phyloP scores from a whole-genome alignment of 192 early-diverging fungal genomes.

The Phlyctochytrium arcticum region DNA sequence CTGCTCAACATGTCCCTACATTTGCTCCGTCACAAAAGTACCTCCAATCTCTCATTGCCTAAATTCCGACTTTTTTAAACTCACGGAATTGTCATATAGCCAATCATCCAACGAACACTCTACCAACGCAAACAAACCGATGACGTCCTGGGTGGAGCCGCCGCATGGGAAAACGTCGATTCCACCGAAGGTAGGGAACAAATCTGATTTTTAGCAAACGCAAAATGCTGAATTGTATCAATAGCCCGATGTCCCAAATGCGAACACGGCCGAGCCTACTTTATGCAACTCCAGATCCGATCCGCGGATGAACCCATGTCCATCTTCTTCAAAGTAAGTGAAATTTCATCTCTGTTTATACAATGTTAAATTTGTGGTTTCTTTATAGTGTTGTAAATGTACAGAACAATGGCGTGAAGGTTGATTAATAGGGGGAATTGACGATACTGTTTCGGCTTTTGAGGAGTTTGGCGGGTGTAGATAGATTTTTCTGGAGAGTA shows the following conservation, averaged over 20 bases:
- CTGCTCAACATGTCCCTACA: slow-evolving; percentile 88
- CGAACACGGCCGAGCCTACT: slow-evolving; percentile 47
- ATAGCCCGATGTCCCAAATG: slow-evolving; percentile 41
- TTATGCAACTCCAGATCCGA: slow-evolving; percentile 87
- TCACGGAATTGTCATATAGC: slow-evolving; percentile 2
- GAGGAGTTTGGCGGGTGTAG: slow-evolving; percentile 55
- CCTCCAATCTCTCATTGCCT: not conserved
- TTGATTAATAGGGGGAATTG: slow-evolving; percentile 48
- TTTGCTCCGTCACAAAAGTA: slow-evolving; percentile 62
- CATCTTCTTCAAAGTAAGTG: slow-evolving; percentile 70
- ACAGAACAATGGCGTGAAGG: slow-evolving; percentile 25
- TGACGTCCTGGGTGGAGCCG: slow-evolving; percentile 87
- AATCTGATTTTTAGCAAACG: not conserved
- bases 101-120: slow-evolving; percentile 58
- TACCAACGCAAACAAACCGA: slow-evolving; percentile 84
- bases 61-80: not conserved
- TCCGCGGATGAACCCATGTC: slow-evolving; percentile 96
- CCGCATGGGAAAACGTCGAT: slow-evolving; percentile 86
- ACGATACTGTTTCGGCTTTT: slow-evolving; percentile 49
- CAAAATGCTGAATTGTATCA: not conserved
- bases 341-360: not conserved
- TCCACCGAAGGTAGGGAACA: slow-evolving; percentile 38
- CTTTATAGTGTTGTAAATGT: slow-evolving; percentile 20
- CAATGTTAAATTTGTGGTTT: not conserved
- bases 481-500: slow-evolving; percentile 45